Conservation (phyloP, 2,329 filamentous ascomycete species). For the Aureobasidium leucospermi region DNA sequence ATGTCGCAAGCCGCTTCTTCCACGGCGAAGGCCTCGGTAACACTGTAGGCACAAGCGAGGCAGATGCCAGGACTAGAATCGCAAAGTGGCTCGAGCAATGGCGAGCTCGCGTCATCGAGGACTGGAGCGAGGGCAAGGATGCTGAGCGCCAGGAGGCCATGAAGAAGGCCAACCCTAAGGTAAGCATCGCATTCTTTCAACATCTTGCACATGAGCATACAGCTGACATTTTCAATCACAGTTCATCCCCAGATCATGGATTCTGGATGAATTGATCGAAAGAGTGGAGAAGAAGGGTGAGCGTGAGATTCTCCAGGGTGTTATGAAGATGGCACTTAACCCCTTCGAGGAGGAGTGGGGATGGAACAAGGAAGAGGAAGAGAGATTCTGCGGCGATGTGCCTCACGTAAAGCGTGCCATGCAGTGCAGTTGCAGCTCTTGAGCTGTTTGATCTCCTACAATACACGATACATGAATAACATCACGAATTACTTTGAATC, state of each 20-base stretch:
- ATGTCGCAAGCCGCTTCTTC: slow-evolving; percentile 70
- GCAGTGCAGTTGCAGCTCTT: slow-evolving; percentile 92
- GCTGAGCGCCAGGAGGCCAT: slow-evolving; percentile 61
- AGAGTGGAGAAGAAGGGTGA: slow-evolving; percentile 81
- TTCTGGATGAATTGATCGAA: slow-evolving; percentile 86
- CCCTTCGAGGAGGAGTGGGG: slow-evolving; percentile 79
- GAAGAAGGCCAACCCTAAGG: slow-evolving; percentile 81
- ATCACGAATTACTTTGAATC: background rate
- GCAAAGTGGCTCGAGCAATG: slow-evolving; percentile 77
- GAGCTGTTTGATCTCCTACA: background rate
- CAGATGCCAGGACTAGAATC: slow-evolving; percentile 59
- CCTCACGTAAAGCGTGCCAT: slow-evolving; percentile 69
- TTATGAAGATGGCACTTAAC: slow-evolving; percentile 76
- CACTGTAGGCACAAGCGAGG: slow-evolving; percentile 51
- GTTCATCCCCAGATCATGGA: slow-evolving; percentile 85
- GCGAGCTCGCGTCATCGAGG: slow-evolving; percentile 62
- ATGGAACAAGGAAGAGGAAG: slow-evolving; percentile 63
- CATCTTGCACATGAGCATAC: background rate
- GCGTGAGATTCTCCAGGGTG: slow-evolving; percentile 64
- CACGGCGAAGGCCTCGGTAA: slow-evolving; percentile 62
- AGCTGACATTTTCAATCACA: slow-evolving; percentile 20
- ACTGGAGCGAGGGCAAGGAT: slow-evolving; percentile 57
- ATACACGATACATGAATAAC: background rate
- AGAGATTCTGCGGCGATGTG: slow-evolving; percentile 78
- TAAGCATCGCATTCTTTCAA: slow-evolving; percentile 22